Evolutionary conservation across 2,329 filamentous ascomycete species (phyloP).

Genomic region (Fusarium sp.): DNA sequence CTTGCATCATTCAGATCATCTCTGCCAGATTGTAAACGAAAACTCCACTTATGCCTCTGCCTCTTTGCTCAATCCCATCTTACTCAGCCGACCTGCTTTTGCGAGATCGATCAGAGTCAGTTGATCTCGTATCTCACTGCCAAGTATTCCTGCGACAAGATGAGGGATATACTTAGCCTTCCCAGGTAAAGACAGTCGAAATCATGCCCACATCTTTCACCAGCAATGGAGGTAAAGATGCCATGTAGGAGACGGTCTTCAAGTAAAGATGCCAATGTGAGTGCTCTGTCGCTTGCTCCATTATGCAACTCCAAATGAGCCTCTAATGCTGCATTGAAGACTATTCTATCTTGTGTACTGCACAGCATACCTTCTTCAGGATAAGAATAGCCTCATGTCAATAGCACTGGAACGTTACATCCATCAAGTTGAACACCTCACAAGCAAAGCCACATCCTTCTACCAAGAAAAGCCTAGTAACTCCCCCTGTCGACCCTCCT

Average conservation of each 20-base stretch:
- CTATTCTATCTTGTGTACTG: not conserved
- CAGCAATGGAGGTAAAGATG: not conserved
- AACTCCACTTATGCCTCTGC: not conserved
- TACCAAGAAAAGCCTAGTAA: not conserved
- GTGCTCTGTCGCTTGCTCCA: not conserved
- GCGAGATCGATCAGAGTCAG: not conserved
- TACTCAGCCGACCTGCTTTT: not conserved
- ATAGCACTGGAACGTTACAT: not conserved
- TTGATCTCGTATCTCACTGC: not conserved
- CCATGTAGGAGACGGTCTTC: not conserved
- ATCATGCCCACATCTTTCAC: no score
- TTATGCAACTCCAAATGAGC: not conserved
- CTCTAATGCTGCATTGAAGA: not conserved
- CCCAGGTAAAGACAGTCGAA: no score
- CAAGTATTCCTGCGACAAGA: not conserved
- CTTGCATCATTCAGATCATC: not conserved
- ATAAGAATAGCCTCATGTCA: not conserved
- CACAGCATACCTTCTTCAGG: not conserved
- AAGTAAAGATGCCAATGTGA: not conserved
- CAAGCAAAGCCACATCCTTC: not conserved
- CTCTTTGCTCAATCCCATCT: not conserved
- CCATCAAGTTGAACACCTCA: no score
- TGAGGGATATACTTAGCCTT: not conserved
- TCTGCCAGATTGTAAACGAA: not conserved
- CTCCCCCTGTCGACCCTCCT: not conserved